A percentile compares a stretch with the other conserved stretches of the same genome.
Evolutionary conservation across 768 basidiomycete species (phyloP).

Genomic region (Macrocybe gigantea): DNA sequence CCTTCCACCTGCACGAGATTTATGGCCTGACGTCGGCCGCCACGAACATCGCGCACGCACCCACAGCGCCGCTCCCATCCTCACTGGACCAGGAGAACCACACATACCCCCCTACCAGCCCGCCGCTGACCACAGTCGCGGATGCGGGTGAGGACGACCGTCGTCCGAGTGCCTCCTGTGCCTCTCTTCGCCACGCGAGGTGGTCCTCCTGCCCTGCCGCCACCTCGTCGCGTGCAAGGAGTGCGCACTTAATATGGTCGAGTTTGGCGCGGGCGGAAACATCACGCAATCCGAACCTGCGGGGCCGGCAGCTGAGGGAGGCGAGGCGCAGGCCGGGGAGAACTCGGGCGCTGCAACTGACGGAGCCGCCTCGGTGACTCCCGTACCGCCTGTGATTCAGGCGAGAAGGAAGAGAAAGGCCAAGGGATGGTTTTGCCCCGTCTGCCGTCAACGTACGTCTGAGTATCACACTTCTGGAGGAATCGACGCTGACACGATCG

Average conservation of each 20-base stretch:
- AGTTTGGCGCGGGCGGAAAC: constrained; percentile 90
- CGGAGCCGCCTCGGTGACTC: constrained; percentile 21
- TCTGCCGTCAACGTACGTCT: constrained; percentile 86
- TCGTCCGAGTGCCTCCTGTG: constrained; percentile 91
- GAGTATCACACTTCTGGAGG: constrained; percentile 2
- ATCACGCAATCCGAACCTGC: constrained; percentile 56
- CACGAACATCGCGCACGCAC: constrained; percentile 19
- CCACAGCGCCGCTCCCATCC: constrained; percentile 28
- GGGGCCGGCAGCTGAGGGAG: constrained; percentile 18
- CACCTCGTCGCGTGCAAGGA: constrained; percentile 95
- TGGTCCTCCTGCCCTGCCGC: constrained; percentile 88
- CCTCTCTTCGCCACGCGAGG: constrained; percentile 81
- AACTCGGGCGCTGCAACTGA: constrained; percentile 19
- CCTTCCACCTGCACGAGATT: constrained; percentile 94
- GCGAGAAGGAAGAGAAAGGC: constrained; percentile 82
- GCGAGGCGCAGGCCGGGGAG: constrained; percentile 15
- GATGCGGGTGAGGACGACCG: constrained; percentile 52
- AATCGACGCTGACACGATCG: not conserved
- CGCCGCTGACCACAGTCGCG: constrained; percentile 11
- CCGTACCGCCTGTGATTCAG: constrained; percentile 18
- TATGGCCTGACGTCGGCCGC: constrained; percentile 76
- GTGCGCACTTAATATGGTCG: constrained; percentile 95
- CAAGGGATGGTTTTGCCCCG: constrained; percentile 97
- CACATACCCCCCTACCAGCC: constrained; percentile 27
- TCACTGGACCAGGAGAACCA: constrained; percentile 18